Conservation (phyloP, 2,329 filamentous ascomycete genomes). For the Aspergillus fumigatus region DNA sequence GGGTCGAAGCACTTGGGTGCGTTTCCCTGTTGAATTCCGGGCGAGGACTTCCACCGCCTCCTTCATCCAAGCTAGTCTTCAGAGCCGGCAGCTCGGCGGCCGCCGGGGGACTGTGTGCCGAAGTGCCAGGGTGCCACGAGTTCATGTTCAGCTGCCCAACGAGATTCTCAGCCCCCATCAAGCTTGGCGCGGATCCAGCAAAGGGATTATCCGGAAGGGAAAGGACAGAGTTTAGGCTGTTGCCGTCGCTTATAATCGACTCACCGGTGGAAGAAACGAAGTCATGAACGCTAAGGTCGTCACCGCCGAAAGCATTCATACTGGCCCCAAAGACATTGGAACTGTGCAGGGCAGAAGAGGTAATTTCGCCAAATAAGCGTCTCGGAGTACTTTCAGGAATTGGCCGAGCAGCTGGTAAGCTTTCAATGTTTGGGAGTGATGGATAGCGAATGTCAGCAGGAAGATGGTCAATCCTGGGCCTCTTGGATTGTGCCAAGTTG, state of each 20-base stretch:
- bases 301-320: conserved; percentile 24
- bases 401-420: conserved; percentile 26
- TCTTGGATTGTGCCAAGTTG: conserved; percentile 34
- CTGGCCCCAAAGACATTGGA: conserved; percentile 45
- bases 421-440: conserved; percentile 38
- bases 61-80: conserved; percentile 26
- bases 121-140: conserved; percentile 34
- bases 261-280: conserved; percentile 38
- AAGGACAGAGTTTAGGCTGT: conserved; percentile 34
- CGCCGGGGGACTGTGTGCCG: conserved; percentile 26
- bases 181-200: conserved; percentile 40
- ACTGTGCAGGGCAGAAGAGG: conserved; percentile 50
- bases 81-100: conserved; percentile 29
- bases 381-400: conserved; percentile 25
- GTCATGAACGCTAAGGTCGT: conserved; percentile 35
- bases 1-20: conserved; percentile 23
- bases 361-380: conserved; percentile 60
- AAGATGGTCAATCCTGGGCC: conserved; percentile 28
- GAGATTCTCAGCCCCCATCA: conserved; percentile 46
- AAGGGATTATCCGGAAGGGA: conserved; percentile 33
- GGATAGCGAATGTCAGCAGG: conserved; percentile 37
- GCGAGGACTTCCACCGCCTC: conserved; percentile 13
- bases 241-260: conserved; percentile 34
- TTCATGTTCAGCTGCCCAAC: conserved; percentile 47
- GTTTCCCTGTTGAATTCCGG: conserved; percentile 10